Conservation (phyloP, 23 red algal genomes). For the Gracilaria domingensis region DNA sequence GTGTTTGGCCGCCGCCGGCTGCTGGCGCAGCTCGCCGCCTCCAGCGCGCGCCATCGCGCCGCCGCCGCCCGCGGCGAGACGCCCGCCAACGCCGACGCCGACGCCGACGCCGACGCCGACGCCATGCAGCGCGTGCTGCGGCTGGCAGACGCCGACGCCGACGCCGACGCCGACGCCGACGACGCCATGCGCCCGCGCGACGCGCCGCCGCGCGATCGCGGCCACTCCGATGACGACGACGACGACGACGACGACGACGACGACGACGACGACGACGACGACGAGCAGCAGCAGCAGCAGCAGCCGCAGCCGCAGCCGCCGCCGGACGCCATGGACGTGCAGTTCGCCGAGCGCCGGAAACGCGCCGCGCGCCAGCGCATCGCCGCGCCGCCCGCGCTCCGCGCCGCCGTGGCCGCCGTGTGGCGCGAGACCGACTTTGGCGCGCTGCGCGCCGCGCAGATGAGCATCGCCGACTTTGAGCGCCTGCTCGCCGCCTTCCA, state of each 20-base stretch:
- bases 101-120: slow-evolving; percentile 5
- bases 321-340: slow-evolving; percentile 42
- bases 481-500: too few relatives aligned
- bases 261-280: slow-evolving; percentile 13
- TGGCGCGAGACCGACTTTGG: slow-evolving; percentile 82
- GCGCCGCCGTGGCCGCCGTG: slow-evolving; percentile 36
- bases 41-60: not conserved
- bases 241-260: not conserved
- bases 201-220: too few relatives aligned
- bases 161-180: not conserved
- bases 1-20: slow-evolving; percentile 40
- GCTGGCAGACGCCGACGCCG: not conserved
- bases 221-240: not conserved
- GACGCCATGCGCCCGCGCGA: too few relatives aligned
- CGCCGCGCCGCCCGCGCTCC: slow-evolving; percentile 19
- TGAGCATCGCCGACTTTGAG: slow-evolving; percentile 87
- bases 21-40: too few relatives aligned
- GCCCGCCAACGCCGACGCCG: not conserved
- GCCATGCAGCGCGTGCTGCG: slow-evolving; percentile 18
- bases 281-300: slow-evolving; percentile 38
- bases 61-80: not conserved
- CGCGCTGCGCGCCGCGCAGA: slow-evolving; percentile 67
- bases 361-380: slow-evolving; percentile 5
- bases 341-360: slow-evolving; percentile 26
- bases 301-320: too few relatives aligned